A percentile compares a stretch with the other conserved stretches of the same genome.
Evolutionary conservation across 1,139 yeast species (phyloP).

Genomic region (Suhomyces terraborum): DNA sequence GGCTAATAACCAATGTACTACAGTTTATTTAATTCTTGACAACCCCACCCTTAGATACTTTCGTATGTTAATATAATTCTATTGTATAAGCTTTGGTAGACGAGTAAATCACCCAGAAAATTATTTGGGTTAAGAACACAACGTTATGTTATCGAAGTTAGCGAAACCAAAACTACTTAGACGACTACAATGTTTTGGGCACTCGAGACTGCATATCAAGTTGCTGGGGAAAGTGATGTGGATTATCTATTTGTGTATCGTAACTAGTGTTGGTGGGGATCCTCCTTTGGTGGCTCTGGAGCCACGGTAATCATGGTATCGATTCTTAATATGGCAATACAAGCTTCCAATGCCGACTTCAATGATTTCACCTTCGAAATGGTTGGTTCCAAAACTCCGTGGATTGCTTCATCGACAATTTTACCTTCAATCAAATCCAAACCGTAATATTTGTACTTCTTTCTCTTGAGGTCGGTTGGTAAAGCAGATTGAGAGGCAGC

Average conservation of each 20-base stretch:
- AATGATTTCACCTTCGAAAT: slow-evolving; percentile 88
- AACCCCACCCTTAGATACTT: background rate
- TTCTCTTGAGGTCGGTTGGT: slow-evolving; percentile 78
- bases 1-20: background rate
- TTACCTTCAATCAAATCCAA: slow-evolving; percentile 89
- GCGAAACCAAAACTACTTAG: too few species aligned
- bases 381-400: slow-evolving; percentile 95
- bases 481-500: slow-evolving; percentile 91
- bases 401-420: slow-evolving; percentile 78
- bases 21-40: slow-evolving; percentile 6
- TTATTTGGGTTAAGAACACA: too few species aligned
- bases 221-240: background rate
- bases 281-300: slow-evolving; percentile 92
- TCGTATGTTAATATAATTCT: slow-evolving; percentile 1
- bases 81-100: background rate
- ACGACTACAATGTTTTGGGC: background rate
- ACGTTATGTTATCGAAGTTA: too few species aligned
- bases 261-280: slow-evolving; percentile 68
- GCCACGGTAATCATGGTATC: slow-evolving; percentile 98
- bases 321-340: slow-evolving; percentile 94
- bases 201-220: background rate
- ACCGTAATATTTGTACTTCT: slow-evolving; percentile 86
- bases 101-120: too few species aligned
- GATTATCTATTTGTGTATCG: slow-evolving; percentile 8
- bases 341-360: slow-evolving; percentile 96